phyloP scores from a whole-genome alignment of 2,329 filamentous ascomycete genomes.

The Colletotrichum camelliae region DNA sequence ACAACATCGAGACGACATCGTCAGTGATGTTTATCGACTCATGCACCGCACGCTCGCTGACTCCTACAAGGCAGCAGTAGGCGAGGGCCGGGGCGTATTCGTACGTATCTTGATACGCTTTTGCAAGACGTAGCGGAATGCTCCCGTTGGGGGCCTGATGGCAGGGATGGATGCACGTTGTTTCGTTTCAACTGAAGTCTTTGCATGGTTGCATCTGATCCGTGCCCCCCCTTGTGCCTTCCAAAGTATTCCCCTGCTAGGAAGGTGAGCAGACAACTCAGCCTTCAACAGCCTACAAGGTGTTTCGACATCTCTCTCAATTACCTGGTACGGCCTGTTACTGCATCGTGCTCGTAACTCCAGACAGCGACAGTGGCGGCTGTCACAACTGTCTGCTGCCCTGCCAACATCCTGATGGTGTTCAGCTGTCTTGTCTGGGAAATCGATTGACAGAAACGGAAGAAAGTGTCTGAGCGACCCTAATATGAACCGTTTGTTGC shows the following conservation, averaged over 20 bases:
- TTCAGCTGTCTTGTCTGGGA: constrained; percentile 7
- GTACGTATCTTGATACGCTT: background rate
- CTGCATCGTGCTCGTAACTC: background rate
- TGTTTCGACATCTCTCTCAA: constrained; percentile 13
- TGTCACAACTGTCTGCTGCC: constrained; percentile 4
- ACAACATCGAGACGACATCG: background rate
- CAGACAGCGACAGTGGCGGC: background rate
- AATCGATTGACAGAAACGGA: background rate
- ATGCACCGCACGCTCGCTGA: background rate
- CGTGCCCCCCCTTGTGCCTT: background rate
- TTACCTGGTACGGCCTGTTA: background rate
- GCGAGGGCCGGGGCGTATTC: background rate
- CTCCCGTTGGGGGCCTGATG: background rate
- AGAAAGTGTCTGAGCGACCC: constrained; percentile 1
- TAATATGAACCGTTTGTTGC: background rate
- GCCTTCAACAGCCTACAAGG: background rate
- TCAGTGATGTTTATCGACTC: background rate
- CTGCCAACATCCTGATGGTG: constrained; percentile 3
- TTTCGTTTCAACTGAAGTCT: constrained; percentile 17
- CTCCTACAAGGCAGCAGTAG: background rate
- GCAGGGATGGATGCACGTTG: background rate
- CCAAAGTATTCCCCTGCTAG: background rate
- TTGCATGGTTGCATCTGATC: constrained; percentile 2
- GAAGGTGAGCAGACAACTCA: background rate
- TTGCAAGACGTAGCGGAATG: background rate